Conservation (phyloP, 768 basidiomycete species). For the Lentinula lateritia region DNA sequence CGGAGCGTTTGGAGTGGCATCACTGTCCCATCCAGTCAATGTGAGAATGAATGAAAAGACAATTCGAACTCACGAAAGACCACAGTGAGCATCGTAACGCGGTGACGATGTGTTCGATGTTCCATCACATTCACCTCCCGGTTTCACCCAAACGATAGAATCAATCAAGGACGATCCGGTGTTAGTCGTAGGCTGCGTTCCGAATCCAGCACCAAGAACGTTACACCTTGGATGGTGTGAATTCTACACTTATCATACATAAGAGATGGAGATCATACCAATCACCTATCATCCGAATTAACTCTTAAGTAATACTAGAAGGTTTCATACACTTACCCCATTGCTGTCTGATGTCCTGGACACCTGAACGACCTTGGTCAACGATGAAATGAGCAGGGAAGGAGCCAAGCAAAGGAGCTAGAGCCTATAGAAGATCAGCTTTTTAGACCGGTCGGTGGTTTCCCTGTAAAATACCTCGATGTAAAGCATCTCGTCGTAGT, state of each 20-base stretch:
- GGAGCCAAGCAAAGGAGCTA: slow-evolving; percentile 38
- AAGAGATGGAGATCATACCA: slow-evolving; percentile 25
- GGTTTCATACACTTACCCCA: slow-evolving; percentile 33
- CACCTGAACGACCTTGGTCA: slow-evolving; percentile 61
- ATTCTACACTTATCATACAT: not conserved
- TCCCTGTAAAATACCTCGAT: slow-evolving; percentile 31
- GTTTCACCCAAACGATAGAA: slow-evolving; percentile 63
- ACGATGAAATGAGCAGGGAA: slow-evolving; percentile 63
- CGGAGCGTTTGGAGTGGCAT: slow-evolving; percentile 50
- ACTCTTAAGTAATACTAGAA: not conserved
- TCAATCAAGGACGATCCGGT: slow-evolving; percentile 52
- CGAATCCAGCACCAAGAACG: slow-evolving; percentile 59
- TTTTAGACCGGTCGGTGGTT: no score
- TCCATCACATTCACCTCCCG: slow-evolving; percentile 64
- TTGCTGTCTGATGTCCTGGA: slow-evolving; percentile 50
- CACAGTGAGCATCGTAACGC: slow-evolving; percentile 50
- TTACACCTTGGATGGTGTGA: slow-evolving; percentile 37
- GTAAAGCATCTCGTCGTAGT: slow-evolving; percentile 59
- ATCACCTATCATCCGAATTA: slow-evolving; percentile 21
- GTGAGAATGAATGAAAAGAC: not conserved
- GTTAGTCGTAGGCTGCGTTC: slow-evolving; percentile 50
- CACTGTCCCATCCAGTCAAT: slow-evolving; percentile 25
- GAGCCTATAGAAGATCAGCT: slow-evolving; percentile 25
- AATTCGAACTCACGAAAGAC: slow-evolving; percentile 31
- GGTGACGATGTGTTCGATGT: slow-evolving; percentile 49